Conservation (phyloP, 169 alveolate species). For the Sarcocystis neurona region DNA sequence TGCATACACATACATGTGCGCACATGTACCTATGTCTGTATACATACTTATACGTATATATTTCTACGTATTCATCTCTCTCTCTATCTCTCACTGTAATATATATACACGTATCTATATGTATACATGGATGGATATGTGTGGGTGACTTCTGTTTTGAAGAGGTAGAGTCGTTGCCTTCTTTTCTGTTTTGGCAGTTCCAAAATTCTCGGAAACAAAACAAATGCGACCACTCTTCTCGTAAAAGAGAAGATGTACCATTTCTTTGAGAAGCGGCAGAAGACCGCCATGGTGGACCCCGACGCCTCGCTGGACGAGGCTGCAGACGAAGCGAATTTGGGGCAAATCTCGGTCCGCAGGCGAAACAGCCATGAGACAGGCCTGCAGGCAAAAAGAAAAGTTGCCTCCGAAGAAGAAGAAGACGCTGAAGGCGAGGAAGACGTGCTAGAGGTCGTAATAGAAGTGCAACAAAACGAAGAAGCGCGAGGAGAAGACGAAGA, state of each 20-base stretch:
- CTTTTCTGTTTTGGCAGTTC: neutral
- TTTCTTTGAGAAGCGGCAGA: constrained; percentile 97
- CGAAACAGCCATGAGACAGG: constrained; percentile 19
- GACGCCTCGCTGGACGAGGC: constrained; percentile 85
- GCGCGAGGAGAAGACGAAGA: neutral
- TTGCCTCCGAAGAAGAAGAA: neutral
- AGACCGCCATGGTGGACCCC: constrained; percentile 99
- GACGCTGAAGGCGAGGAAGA: neutral
- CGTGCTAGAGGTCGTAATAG: neutral
- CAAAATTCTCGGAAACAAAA: neutral
- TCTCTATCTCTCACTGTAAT: too few relatives aligned
- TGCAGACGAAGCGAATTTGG: constrained; percentile 46
- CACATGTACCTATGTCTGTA: too few relatives aligned
- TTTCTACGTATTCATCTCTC: too few relatives aligned
- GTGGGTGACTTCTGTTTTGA: too few relatives aligned
- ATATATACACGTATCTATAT: too few relatives aligned
- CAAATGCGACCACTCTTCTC: neutral
- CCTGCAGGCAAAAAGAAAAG: neutral
- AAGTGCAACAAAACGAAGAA: neutral
- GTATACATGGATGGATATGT: too few relatives aligned
- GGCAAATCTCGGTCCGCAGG: constrained; percentile 59
- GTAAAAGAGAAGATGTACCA: constrained; percentile 71
- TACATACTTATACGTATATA: too few relatives aligned
- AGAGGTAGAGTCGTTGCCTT: too few relatives aligned
- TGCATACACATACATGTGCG: too few relatives aligned